A percentile compares a stretch with the other conserved stretches of the same genome.
These are phyloP conservation scores for Prunus davidiana DNA, from an alignment of 306 rosid genomes.

Conservation along the genomic window DNA sequence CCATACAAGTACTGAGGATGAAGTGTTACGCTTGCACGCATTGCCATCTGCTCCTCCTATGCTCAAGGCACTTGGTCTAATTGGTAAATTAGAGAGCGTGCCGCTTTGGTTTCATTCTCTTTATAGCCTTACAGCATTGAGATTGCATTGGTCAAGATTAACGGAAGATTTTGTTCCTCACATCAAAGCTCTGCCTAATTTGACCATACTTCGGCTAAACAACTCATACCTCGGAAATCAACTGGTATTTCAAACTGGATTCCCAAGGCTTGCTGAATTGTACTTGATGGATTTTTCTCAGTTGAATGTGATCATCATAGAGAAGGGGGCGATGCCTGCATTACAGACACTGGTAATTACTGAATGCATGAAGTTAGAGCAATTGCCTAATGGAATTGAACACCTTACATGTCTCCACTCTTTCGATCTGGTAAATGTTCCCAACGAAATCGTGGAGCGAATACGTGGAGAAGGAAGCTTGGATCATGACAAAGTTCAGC, in stretches of 20 bases:
- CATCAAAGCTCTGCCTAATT: neutral
- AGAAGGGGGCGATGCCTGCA: neutral
- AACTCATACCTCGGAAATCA: neutral
- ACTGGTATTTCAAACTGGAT: neutral
- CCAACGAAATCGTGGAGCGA: neutral
- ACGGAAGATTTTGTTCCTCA: neutral
- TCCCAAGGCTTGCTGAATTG: neutral
- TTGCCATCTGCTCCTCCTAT: neutral
- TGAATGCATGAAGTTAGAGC: neutral
- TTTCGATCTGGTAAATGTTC: neutral
- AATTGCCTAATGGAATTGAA: slow-evolving; percentile 9
- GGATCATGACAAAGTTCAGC: neutral
- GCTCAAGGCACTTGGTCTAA: neutral
- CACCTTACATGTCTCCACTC: slow-evolving; percentile 1
- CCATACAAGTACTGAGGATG: neutral
- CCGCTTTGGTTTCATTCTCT: neutral
- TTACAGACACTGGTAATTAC: neutral
- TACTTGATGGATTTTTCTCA: neutral
- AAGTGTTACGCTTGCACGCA: neutral
- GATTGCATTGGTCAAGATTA: neutral
- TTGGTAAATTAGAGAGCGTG: neutral
- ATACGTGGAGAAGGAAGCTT: neutral
- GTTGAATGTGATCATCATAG: slow-evolving; percentile 6
- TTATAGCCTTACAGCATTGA: neutral
- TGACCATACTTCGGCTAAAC: neutral